phyloP scores from a whole-genome alignment of 2,329 filamentous ascomycete genomes.

The Aspergillus japonicus region DNA sequence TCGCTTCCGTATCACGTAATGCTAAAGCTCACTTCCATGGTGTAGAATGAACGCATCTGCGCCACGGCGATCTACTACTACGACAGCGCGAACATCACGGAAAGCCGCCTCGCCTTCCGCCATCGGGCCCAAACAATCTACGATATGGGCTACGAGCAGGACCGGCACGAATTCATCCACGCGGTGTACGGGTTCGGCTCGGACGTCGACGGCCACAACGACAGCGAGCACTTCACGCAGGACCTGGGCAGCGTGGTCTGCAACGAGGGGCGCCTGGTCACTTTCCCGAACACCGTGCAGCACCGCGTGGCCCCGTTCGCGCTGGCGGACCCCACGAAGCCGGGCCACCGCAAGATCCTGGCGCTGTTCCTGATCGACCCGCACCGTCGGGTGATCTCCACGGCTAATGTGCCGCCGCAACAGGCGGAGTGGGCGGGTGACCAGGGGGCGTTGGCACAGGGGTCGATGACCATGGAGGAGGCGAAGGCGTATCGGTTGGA shows the following conservation, averaged over 20 bases:
- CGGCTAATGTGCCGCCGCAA: conserved; percentile 28
- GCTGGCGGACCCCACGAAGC: conserved; percentile 20
- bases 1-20: no score
- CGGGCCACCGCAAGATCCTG: conserved; percentile 29
- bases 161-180: background rate
- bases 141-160: background rate
- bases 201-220: background rate
- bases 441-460: background rate
- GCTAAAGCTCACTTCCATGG: no score
- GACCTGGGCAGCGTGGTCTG: conserved; percentile 5
- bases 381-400: conserved; percentile 23
- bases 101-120: conserved; percentile 53
- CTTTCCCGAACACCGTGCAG: conserved; percentile 18
- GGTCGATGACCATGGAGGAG: conserved; percentile 30
- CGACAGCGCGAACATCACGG: conserved; percentile 60
- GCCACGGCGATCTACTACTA: conserved; percentile 66
- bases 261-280: conserved; percentile 7
- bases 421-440: background rate
- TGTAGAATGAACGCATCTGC: conserved; percentile 60
- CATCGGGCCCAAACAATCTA: conserved; percentile 23
- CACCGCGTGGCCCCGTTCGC: conserved; percentile 23
- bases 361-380: conserved; percentile 29
- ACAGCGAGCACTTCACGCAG: background rate
- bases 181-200: conserved; percentile 7
- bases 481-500: conserved; percentile 38